Conservation (phyloP, 495 filamentous ascomycete species). For the Collariella sp. region DNA sequence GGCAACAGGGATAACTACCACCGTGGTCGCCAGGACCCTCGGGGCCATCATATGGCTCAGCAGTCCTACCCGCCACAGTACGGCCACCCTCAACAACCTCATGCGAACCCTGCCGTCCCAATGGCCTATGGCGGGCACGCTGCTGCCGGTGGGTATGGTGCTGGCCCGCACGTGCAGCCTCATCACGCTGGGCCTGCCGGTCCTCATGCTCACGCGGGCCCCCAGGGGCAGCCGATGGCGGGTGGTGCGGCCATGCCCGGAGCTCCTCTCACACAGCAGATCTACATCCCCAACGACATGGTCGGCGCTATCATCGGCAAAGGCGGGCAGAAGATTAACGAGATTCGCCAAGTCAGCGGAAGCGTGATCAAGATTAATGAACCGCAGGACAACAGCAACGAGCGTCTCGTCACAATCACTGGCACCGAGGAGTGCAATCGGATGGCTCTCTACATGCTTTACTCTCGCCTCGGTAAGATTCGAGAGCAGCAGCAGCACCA, state of each 20-base stretch:
- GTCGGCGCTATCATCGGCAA: slow-evolving; percentile 98
- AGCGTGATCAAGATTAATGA: slow-evolving; percentile 99
- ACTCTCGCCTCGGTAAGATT: slow-evolving; percentile 84
- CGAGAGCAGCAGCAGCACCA: slow-evolving; percentile 12
- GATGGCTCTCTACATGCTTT: slow-evolving; percentile 99
- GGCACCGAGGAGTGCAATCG: slow-evolving; percentile 97
- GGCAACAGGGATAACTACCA: slow-evolving; percentile 78
- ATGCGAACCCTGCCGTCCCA: slow-evolving; percentile 54
- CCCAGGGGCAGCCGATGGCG: slow-evolving; percentile 62
- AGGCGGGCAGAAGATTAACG: slow-evolving; percentile 98
- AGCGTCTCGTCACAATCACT: slow-evolving; percentile 93
- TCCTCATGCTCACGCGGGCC: slow-evolving; percentile 43
- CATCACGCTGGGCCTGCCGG: slow-evolving; percentile 49
- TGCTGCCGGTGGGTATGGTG: slow-evolving; percentile 47
- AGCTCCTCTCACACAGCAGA: slow-evolving; percentile 91
- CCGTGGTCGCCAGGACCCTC: slow-evolving; percentile 56
- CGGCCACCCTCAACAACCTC: slow-evolving; percentile 52
- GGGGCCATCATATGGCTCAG: slow-evolving; percentile 47
- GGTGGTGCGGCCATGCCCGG: slow-evolving; percentile 60
- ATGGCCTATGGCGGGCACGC: slow-evolving; percentile 58
- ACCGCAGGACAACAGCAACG: slow-evolving; percentile 97
- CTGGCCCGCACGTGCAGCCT: slow-evolving; percentile 73
- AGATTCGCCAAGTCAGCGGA: slow-evolving; percentile 91
- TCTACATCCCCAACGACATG: slow-evolving; percentile 99
- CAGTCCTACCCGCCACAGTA: slow-evolving; percentile 48